Evolutionary conservation across 495 filamentous ascomycete genomes (phyloP).

Genomic region (Penicillium egyptiacum): DNA sequence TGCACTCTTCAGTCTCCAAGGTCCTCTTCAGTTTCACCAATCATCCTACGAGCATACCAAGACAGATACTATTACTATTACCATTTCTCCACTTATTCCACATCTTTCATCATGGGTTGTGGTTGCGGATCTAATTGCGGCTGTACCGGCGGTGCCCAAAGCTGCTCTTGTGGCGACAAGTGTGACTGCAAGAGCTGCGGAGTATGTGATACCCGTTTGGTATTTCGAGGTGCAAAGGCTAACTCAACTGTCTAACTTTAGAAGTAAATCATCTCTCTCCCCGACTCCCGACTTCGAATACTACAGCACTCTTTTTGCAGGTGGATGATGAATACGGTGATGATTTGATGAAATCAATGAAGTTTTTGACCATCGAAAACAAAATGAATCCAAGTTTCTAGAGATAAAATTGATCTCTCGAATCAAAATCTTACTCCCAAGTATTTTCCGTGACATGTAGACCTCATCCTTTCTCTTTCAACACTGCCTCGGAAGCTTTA

Average conservation of each 20-base stretch:
- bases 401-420: not conserved
- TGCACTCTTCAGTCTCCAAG: not conserved
- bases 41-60: not conserved
- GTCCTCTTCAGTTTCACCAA: not conserved
- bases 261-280: conserved; percentile 7
- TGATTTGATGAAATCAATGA: not conserved
- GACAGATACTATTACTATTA: not conserved
- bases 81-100: conserved; percentile 6
- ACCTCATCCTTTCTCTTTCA: conserved; percentile 20
- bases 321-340: not conserved
- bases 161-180: conserved; percentile 40
- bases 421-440: not conserved
- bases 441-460: conserved; percentile 1
- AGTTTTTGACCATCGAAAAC: not conserved
- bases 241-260: not conserved
- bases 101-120: conserved; percentile 36
- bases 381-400: not conserved
- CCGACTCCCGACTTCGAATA: not conserved
- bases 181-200: conserved; percentile 49
- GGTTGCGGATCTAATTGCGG: conserved; percentile 41
- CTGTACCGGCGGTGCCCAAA: conserved; percentile 40
- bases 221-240: conserved; percentile 11
- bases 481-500: conserved; percentile 45
- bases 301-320: not conserved
- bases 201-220: conserved; percentile 35